Percentiles rank a stretch among this genome's conserved stretches.
Conservation (phyloP, 2,329 filamentous ascomycete genomes). For the Claviceps sorghi region DNA sequence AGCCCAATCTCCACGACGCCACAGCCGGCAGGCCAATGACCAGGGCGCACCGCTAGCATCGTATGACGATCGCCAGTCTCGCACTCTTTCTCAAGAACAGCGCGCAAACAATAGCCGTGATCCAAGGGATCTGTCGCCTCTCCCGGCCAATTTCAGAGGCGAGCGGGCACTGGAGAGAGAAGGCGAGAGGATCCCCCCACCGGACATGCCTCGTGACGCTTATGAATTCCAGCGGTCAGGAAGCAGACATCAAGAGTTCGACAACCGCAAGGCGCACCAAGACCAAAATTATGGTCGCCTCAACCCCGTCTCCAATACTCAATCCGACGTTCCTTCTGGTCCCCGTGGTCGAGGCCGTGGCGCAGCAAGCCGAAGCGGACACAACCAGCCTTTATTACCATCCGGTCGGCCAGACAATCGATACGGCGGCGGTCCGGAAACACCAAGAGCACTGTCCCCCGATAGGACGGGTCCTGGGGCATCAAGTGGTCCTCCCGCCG, state of each 20-base stretch:
- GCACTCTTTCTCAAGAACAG: conserved; percentile 23
- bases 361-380: conserved; percentile 21
- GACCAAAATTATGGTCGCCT: conserved; percentile 50
- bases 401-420: conserved; percentile 19
- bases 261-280: conserved; percentile 36
- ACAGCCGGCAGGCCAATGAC: conserved; percentile 18
- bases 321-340: conserved; percentile 37
- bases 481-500: conserved; percentile 40
- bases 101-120: conserved; percentile 17
- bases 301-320: conserved; percentile 30
- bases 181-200: conserved; percentile 12
- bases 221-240: conserved; percentile 22
- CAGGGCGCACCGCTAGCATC: conserved; percentile 22
- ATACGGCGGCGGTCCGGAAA: conserved; percentile 23
- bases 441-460: conserved; percentile 28
- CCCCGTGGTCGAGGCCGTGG: conserved; percentile 37
- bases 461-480: conserved; percentile 23
- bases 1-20: conserved; percentile 35
- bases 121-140: conserved; percentile 19
- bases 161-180: conserved; percentile 28
- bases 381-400: conserved; percentile 20
- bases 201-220: conserved; percentile 27
- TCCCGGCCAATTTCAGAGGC: conserved; percentile 15
- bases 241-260: conserved; percentile 27
- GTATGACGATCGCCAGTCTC: conserved; percentile 33